Percentiles rank a stretch among this genome's conserved stretches.
Evolutionary conservation across 164 flowering plant species (phyloP).

Genomic region (Annona squamosa): DNA sequence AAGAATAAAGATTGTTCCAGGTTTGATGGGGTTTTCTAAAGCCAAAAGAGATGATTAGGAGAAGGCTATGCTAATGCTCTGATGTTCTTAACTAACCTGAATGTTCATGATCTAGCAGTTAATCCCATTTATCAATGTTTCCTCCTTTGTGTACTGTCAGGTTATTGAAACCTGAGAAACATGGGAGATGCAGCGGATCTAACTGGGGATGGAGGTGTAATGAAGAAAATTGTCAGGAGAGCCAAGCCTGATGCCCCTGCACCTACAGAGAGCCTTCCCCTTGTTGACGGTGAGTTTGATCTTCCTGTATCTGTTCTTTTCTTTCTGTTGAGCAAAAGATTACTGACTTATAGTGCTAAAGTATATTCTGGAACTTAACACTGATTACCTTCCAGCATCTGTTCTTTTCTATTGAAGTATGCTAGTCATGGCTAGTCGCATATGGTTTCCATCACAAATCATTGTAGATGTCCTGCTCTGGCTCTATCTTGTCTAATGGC

Average conservation of each 20-base stretch:
- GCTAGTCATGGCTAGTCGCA: no score
- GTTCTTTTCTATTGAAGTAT: no score
- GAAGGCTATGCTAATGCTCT: background rate
- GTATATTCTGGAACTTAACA: no score
- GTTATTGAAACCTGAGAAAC: conserved; percentile 14
- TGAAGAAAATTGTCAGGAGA: conserved; percentile 53
- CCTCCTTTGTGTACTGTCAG: background rate
- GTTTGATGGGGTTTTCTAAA: background rate
- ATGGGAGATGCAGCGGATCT: conserved; percentile 77
- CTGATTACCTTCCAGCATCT: no score
- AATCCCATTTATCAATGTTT: background rate
- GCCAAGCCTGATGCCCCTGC: conserved; percentile 62
- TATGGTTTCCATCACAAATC: no score
- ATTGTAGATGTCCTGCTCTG: no score
- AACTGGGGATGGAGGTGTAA: conserved; percentile 86
- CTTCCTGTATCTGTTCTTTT: background rate
- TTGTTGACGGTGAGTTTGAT: conserved; percentile 67
- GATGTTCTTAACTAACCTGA: background rate
- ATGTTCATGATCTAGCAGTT: background rate
- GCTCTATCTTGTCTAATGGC: no score
- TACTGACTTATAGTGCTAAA: background rate
- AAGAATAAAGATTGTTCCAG: no score
- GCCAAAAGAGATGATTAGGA: background rate
- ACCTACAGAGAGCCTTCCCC: conserved; percentile 76
- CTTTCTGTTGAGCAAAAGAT: background rate